Evolutionary conservation across 2,329 filamentous ascomycete species (phyloP).

Genomic region (Clarireedia homoeocarpa): DNA sequence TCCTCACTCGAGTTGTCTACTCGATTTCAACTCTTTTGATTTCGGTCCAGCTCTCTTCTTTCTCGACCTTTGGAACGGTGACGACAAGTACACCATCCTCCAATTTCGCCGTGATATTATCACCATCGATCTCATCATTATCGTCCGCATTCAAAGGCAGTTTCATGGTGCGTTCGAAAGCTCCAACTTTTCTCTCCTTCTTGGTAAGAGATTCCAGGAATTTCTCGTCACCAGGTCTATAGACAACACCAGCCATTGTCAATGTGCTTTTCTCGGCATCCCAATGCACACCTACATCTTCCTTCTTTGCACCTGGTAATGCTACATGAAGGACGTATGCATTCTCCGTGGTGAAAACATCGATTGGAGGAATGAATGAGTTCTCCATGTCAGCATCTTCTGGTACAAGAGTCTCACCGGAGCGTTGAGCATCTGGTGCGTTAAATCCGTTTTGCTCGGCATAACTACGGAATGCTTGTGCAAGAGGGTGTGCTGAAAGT

Average conservation of each 20-base stretch:
- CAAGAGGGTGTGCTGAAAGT: slow-evolving; percentile 23
- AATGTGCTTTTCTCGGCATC: slow-evolving; percentile 59
- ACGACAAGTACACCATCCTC: slow-evolving; percentile 71
- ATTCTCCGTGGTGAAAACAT: slow-evolving; percentile 63
- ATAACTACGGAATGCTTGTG: slow-evolving; percentile 23
- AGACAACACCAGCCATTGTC: slow-evolving; percentile 62
- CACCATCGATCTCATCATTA: slow-evolving; percentile 56
- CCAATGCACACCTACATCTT: slow-evolving; percentile 71
- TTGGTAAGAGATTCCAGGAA: slow-evolving; percentile 53
- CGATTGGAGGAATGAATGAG: slow-evolving; percentile 57
- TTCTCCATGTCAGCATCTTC: slow-evolving; percentile 27
- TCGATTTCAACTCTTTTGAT: slow-evolving; percentile 52
- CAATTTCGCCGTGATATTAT: slow-evolving; percentile 65
- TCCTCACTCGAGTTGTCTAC: slow-evolving; percentile 12
- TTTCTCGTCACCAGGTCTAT: slow-evolving; percentile 62
- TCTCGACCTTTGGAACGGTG: slow-evolving; percentile 67
- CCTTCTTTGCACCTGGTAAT: slow-evolving; percentile 70
- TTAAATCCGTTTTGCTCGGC: slow-evolving; percentile 20
- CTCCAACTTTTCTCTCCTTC: slow-evolving; percentile 62
- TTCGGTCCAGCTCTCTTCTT: slow-evolving; percentile 49
- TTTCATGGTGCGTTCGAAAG: slow-evolving; percentile 64
- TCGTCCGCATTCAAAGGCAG: slow-evolving; percentile 46
- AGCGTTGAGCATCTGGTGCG: slow-evolving; percentile 13
- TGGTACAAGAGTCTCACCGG: slow-evolving; percentile 18
- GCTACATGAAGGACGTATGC: slow-evolving; percentile 64